Conservation (phyloP, 1,284 basidiomycete genomes). For the Leccinum griseonigrum region DNA sequence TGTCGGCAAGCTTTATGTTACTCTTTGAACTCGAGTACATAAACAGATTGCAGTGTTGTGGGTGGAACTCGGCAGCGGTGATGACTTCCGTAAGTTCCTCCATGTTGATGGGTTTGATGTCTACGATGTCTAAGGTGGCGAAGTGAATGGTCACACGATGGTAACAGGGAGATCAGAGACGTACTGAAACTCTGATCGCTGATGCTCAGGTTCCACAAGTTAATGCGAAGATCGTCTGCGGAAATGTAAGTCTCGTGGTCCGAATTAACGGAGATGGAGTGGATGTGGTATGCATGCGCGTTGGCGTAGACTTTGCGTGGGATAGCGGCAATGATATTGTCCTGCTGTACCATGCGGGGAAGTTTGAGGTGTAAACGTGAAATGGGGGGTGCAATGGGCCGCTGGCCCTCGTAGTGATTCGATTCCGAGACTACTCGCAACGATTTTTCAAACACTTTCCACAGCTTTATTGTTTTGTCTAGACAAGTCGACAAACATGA, state of each 20-base stretch:
- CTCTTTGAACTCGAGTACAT: conserved; percentile 99
- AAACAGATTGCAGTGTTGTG: conserved; percentile 96
- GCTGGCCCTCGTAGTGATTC: conserved; percentile 85
- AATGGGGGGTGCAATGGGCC: conserved; percentile 59
- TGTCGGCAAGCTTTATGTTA: conserved; percentile 99
- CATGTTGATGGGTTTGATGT: conserved; percentile 99
- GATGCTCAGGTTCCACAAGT: conserved; percentile 98
- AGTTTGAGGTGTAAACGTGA: conserved; percentile 64
- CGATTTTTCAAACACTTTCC: conserved; percentile 99
- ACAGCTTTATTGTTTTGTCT: conserved; percentile 99
- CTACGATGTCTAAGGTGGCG: conserved; percentile 83
- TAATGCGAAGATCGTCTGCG: conserved; percentile 95
- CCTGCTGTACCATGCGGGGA: conserved; percentile 90
- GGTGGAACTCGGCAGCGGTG: conserved; percentile 98
- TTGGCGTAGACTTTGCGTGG: conserved; percentile 99
- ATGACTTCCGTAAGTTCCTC: conserved; percentile 99
- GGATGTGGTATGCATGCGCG: conserved; percentile 99
- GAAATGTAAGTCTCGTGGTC: conserved; percentile 99
- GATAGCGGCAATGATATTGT: conserved; percentile 98
- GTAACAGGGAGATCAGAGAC: conserved; percentile 34
- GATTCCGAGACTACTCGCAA: conserved; percentile 96
- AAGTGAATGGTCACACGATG: conserved; percentile 13
- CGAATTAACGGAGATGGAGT: conserved; percentile 98
- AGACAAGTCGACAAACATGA: conserved; percentile 9
- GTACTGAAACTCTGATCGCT: conserved; percentile 99